Evolutionary conservation across 1,284 basidiomycete species (phyloP).

Genomic region (Moniliophthora roreri): DNA sequence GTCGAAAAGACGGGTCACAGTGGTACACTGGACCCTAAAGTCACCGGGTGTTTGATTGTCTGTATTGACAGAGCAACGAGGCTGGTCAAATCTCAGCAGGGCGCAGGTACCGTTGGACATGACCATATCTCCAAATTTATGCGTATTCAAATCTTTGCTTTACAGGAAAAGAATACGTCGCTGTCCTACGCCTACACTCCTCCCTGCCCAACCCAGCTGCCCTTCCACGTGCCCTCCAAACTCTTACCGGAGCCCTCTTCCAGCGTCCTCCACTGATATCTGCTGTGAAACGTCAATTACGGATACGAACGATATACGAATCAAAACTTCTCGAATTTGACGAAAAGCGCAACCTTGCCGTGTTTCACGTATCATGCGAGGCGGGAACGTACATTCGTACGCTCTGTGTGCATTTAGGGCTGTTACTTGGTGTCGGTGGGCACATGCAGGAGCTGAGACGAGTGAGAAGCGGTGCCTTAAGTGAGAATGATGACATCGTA

Average conservation of each 20-base stretch:
- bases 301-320: slow-evolving; percentile 97
- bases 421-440: slow-evolving; percentile 94
- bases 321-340: slow-evolving; percentile 97
- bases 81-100: slow-evolving; percentile 98
- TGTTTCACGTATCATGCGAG: slow-evolving; percentile 99
- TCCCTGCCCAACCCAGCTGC: slow-evolving; percentile 79
- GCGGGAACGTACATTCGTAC: slow-evolving; percentile 99
- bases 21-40: slow-evolving; percentile 98
- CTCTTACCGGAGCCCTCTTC: slow-evolving; percentile 97
- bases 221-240: slow-evolving; percentile 92
- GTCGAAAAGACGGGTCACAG: slow-evolving; percentile 99
- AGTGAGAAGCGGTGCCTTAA: slow-evolving; percentile 94
- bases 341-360: slow-evolving; percentile 94
- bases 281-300: slow-evolving; percentile 97
- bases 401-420: slow-evolving; percentile 95
- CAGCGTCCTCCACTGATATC: slow-evolving; percentile 99
- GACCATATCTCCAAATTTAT: too few species aligned
- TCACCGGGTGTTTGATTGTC: slow-evolving; percentile 98
- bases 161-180: slow-evolving; percentile 97
- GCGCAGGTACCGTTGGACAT: slow-evolving; percentile 59
- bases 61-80: slow-evolving; percentile 99
- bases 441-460: slow-evolving; percentile 99
- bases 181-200: slow-evolving; percentile 91
- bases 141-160: too few species aligned
- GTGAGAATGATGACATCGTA: slow-evolving; percentile 97